Conservation (phyloP, 176 grass and related monocot genomes). For the Paspalum vaginatum region DNA sequence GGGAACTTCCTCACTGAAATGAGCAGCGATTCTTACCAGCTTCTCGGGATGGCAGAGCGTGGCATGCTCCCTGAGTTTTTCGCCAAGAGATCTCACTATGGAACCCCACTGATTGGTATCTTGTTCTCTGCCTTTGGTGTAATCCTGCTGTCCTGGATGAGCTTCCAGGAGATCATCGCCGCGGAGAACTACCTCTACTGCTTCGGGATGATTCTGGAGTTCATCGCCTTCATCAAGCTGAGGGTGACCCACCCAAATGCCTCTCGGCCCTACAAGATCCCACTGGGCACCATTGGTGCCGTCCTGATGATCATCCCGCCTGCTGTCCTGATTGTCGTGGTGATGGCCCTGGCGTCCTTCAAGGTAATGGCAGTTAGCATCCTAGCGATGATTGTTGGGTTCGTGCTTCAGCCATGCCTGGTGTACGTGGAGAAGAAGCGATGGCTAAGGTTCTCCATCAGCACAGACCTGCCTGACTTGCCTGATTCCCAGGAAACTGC, state of each 20-base stretch:
- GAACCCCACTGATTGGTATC: slow-evolving; percentile 79
- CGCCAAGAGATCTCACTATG: slow-evolving; percentile 55
- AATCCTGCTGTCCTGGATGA: slow-evolving; percentile 75
- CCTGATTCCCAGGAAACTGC: slow-evolving; percentile 12
- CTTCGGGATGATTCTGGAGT: slow-evolving; percentile 94
- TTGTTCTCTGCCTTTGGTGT: slow-evolving; percentile 80
- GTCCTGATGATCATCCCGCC: slow-evolving; percentile 81
- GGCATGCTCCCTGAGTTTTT: slow-evolving; percentile 82
- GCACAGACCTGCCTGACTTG: slow-evolving; percentile 61
- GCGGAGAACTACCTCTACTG: slow-evolving; percentile 91
- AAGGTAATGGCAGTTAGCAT: slow-evolving; percentile 70
- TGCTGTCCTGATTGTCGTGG: slow-evolving; percentile 59
- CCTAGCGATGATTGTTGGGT: slow-evolving; percentile 55
- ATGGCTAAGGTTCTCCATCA: slow-evolving; percentile 69
- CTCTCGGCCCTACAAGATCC: slow-evolving; percentile 69
- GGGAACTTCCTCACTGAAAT: slow-evolving; percentile 88
- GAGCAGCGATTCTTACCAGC: slow-evolving; percentile 92
- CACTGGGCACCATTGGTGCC: slow-evolving; percentile 60
- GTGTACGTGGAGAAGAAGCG: slow-evolving; percentile 59
- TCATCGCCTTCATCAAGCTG: slow-evolving; percentile 83
- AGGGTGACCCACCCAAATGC: slow-evolving; percentile 56
- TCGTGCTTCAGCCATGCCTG: slow-evolving; percentile 65
- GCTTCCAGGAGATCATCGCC: slow-evolving; percentile 88
- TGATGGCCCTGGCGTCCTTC: slow-evolving; percentile 57
- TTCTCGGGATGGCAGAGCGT: slow-evolving; percentile 82